Conservation (phyloP, 129 eudicot genomes). For the Ambrosia artemisiifolia region DNA sequence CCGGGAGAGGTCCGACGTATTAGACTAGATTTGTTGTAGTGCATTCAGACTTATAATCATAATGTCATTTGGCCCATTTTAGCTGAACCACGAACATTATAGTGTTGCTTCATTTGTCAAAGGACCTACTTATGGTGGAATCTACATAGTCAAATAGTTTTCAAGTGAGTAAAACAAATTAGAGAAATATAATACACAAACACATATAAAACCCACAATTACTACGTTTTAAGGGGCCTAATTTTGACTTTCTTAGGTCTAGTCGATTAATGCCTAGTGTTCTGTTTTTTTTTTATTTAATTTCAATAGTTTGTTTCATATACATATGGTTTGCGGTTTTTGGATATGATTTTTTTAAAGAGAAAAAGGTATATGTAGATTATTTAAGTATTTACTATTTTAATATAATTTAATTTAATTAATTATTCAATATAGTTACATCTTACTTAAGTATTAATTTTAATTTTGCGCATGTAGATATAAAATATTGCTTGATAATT, state of each 20-base stretch:
- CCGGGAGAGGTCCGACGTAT: too few species aligned
- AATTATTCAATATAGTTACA: too few species aligned
- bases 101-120: background rate
- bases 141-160: background rate
- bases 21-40: too few species aligned
- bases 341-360: too few species aligned
- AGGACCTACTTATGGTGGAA: background rate
- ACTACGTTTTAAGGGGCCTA: slow-evolving; percentile 23
- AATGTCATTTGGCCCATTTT: background rate
- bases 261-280: background rate
- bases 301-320: background rate
- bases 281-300: background rate
- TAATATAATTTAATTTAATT: too few species aligned
- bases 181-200: background rate
- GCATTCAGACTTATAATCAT: too few species aligned
- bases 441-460: too few species aligned
- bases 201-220: background rate
- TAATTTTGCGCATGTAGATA: too few species aligned
- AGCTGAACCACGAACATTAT: background rate
- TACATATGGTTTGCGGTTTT: background rate
- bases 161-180: background rate
- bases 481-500: too few species aligned
- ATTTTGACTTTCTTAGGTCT: slow-evolving; percentile 20
- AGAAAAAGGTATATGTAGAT: too few species aligned
- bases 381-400: too few species aligned